Conservation (phyloP, 1,284 basidiomycete species). For the Ceratobasidium sp. region DNA sequence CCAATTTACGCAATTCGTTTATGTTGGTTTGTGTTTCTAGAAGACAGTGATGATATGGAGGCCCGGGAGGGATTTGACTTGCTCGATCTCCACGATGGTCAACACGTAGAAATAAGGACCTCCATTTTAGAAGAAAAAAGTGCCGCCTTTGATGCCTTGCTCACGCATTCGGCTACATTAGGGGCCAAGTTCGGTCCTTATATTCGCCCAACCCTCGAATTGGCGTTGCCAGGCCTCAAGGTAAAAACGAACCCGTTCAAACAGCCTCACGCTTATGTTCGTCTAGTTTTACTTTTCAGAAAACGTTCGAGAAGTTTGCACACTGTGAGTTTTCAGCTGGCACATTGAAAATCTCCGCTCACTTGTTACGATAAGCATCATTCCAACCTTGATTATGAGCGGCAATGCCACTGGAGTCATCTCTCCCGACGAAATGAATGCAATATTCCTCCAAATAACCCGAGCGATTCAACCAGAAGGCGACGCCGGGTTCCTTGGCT, state of each 20-base stretch:
- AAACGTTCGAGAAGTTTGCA: constrained; percentile 83
- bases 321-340: constrained; percentile 65
- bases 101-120: constrained; percentile 81
- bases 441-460: constrained; percentile 77
- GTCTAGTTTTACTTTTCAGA: constrained; percentile 81
- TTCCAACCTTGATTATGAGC: constrained; percentile 78
- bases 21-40: constrained; percentile 51
- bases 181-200: constrained; percentile 79
- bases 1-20: background rate
- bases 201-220: constrained; percentile 75
- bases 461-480: constrained; percentile 75
- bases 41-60: constrained; percentile 73
- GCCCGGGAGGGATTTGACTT: constrained; percentile 83
- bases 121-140: constrained; percentile 89
- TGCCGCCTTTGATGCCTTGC: constrained; percentile 86
- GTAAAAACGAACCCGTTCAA: background rate
- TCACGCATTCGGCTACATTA: constrained; percentile 82
- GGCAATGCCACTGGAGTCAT: constrained; percentile 79
- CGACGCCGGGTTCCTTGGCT: constrained; percentile 80
- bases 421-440: constrained; percentile 77
- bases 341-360: constrained; percentile 57
- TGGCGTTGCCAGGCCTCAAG: constrained; percentile 75
- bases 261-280: background rate
- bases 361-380: constrained; percentile 64
- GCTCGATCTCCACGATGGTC: constrained; percentile 67